phyloP scores from a whole-genome alignment of 2,329 filamentous ascomycete species.

The Colletotrichum magnum region DNA sequence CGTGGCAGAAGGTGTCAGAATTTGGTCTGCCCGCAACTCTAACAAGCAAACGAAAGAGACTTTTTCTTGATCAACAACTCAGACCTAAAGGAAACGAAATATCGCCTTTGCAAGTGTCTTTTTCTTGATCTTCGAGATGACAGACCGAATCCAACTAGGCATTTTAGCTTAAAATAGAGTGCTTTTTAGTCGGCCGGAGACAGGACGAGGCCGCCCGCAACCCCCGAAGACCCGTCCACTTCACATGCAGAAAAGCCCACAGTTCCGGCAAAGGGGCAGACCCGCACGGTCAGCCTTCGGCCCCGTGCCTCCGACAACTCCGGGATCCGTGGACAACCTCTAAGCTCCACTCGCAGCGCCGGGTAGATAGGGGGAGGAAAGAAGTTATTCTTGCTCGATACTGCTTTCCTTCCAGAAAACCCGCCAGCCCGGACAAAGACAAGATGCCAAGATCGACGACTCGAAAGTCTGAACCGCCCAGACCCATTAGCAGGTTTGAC shows the following conservation, averaged over 20 bases:
- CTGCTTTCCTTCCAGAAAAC: not conserved
- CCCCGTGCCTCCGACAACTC: conserved; percentile 20
- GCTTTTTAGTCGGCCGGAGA: conserved; percentile 8
- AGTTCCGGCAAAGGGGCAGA: not conserved
- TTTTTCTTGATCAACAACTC: not conserved
- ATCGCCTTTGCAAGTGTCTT: not conserved
- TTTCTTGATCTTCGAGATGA: not conserved
- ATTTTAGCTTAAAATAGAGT: conserved; percentile 18
- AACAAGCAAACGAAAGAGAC: conserved; percentile 18
- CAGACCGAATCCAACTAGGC: not conserved
- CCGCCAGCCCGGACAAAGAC: conserved; percentile 2
- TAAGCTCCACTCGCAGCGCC: not conserved
- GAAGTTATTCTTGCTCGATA: not conserved
- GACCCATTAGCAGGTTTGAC: conserved; percentile 34
- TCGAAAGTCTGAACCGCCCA: conserved; percentile 22
- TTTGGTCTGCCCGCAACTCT: conserved; percentile 22
- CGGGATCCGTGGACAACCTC: conserved; percentile 20
- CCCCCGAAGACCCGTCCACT: not conserved
- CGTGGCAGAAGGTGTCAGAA: conserved; percentile 7
- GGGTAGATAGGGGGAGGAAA: conserved; percentile 5
- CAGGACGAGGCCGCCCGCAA: conserved; percentile 1
- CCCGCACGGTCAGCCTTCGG: conserved; percentile 18
- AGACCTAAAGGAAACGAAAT: not conserved
- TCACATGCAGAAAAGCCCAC: not conserved
- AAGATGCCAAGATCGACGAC: conserved; percentile 11